These are phyloP conservation scores for Chrysoporthe puriensis DNA, from an alignment of 2,329 filamentous ascomycete species.

Conservation along the genomic window DNA sequence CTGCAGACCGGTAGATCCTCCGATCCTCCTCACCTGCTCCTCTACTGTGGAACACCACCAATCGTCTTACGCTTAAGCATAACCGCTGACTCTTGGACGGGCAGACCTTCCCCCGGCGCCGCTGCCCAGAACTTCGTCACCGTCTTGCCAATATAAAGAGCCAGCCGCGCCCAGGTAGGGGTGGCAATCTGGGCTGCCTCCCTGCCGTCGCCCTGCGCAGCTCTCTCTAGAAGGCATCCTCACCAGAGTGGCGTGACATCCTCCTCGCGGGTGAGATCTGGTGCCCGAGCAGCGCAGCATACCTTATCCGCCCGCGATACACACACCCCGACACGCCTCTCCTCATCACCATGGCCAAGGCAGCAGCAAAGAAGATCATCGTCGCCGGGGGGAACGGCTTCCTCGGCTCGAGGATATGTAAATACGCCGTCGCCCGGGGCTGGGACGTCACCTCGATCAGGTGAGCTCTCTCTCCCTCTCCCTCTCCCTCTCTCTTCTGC, in stretches of 20 bases:
- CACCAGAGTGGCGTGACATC: constrained; percentile 24
- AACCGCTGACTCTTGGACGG: neutral
- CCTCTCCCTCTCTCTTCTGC: neutral
- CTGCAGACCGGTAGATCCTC: too few relatives aligned
- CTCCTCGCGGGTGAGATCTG: neutral
- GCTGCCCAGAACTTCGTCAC: too few relatives aligned
- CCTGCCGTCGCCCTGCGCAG: neutral
- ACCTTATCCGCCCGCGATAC: neutral
- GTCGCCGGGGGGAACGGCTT: constrained; percentile 96
- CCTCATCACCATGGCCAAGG: constrained; percentile 48
- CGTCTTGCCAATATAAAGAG: neutral
- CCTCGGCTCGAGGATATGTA: constrained; percentile 86
- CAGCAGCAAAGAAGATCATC: constrained; percentile 74
- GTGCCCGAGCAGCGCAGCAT: too few relatives aligned
- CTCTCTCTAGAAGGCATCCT: neutral
- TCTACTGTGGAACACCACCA: too few relatives aligned
- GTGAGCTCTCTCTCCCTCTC: constrained; percentile 49
- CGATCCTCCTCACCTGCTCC: too few relatives aligned
- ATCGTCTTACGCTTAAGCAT: constrained; percentile 8
- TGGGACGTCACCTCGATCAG: constrained; percentile 95
- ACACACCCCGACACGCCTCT: neutral
- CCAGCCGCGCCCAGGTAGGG: neutral
- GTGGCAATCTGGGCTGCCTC: neutral
- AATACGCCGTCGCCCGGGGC: constrained; percentile 79
- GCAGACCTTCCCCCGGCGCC: too few relatives aligned